Base-by-base conservation (phyloP, 78 protist genomes). In the Dictyostelium intermedium region DNA sequence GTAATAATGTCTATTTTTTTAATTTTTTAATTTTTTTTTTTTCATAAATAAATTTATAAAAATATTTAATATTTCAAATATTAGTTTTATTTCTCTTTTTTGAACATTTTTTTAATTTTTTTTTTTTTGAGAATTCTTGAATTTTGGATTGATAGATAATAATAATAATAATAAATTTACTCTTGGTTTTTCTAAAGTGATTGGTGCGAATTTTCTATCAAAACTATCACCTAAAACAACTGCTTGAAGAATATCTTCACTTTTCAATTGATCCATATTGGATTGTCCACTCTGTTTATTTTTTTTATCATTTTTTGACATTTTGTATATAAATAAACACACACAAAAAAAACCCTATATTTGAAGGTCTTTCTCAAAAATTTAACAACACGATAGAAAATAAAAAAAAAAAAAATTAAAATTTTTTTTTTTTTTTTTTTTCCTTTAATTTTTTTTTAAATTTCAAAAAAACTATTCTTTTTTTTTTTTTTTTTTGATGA, bases 161-260 rank as follows among this genome's bases (percentile, higher is more conserved):
- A n/a, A n/a, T n/a, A n/a, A 20, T 63, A 16, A 63, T 18, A 16
- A 18, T 63, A 2, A 63, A 30, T 84, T 27, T 69, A 91, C 95
- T 72, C 95, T 92, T 78, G 95, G 95, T 82, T 66, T 85, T 16
- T 92, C 95, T 74, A 84, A 84, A 20, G 95, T 92, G 25, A 92
- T 83, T 45, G 95, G 95, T 35, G 95, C 39, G 13, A 92, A 92
- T 27, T 83, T 63, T 78, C 79, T 83, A 69, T 92, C 95, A 50
- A 92, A 92, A 25, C 95, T 92, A 69, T 92, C 95, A 84, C 92
- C 95, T 18, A 92, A 53, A 32, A 92, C 87, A n/a, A 92, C 72
- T 74, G 91, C 95, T 53, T 92, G 91, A 8, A 92, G 77, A n/a
- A 23, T 61, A 14, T 92, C 91, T 50, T 92, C 95, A 72, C 94